Percentiles rank a stretch among this genome's conserved stretches.
phyloP scores from a whole-genome alignment of 345 rosid species.

The Citrus medica region DNA sequence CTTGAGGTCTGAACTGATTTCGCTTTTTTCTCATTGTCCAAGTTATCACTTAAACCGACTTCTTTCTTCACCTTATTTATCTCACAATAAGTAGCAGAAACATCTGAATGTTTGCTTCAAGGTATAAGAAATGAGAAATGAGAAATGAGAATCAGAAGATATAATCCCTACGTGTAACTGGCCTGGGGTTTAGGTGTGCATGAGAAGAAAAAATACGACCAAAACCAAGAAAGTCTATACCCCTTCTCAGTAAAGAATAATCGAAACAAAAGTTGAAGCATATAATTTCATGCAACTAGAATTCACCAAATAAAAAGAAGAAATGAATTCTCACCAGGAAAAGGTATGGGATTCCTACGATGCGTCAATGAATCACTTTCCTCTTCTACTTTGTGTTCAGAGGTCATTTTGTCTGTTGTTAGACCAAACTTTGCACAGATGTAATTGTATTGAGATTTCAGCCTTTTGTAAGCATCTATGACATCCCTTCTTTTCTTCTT shows the following conservation, averaged over 20 bases:
- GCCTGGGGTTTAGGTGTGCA: neutral
- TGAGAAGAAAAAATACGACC: neutral
- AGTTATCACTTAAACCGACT: constrained; percentile 19
- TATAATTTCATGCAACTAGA: neutral
- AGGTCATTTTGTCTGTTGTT: constrained; percentile 37
- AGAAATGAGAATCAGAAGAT: neutral
- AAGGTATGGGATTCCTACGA: constrained; percentile 26
- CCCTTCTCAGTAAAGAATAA: neutral
- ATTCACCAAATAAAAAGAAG: constrained; percentile 1
- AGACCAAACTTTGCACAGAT: constrained; percentile 51
- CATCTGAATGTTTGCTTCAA: constrained; percentile 22
- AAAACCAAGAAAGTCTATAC: neutral
- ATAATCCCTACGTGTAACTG: constrained; percentile 7
- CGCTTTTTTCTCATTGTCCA: constrained; percentile 30
- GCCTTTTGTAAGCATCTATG: constrained; percentile 44
- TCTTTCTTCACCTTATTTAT: constrained; percentile 36
- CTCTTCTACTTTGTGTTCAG: constrained; percentile 28
- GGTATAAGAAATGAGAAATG: neutral
- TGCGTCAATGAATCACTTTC: constrained; percentile 32
- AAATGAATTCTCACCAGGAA: constrained; percentile 38
- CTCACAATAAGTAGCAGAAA: constrained; percentile 19
- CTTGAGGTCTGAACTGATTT: constrained; percentile 37
- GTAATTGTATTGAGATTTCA: constrained; percentile 64
- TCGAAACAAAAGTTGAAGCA: neutral
- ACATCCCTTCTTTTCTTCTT: constrained; percentile 39